These are phyloP conservation scores for Gentiana macrophylla DNA, from an alignment of 257 asterid genomes.

Conservation along the genomic window DNA sequence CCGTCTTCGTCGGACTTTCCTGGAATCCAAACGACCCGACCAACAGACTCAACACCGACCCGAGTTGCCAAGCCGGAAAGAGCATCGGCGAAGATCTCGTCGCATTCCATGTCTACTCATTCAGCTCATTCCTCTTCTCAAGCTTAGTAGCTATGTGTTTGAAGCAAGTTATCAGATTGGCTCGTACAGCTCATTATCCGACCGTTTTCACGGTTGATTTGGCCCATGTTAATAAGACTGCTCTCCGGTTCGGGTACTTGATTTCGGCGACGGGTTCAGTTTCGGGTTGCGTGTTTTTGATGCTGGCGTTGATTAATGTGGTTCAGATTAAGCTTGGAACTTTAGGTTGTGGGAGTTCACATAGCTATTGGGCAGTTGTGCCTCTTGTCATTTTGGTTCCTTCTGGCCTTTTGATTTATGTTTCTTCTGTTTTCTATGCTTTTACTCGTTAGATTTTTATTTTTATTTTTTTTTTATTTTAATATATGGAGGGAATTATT, in stretches of 20 bases:
- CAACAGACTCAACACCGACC: constrained; percentile 51
- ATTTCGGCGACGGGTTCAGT: constrained; percentile 82
- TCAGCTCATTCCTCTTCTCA: constrained; percentile 86
- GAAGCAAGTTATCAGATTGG: constrained; percentile 59
- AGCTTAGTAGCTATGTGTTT: constrained; percentile 72
- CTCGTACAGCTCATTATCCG: constrained; percentile 32
- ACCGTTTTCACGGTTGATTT: constrained; percentile 41
- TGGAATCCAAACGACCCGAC: constrained; percentile 85
- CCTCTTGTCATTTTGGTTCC: constrained; percentile 73
- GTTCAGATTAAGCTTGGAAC: constrained; percentile 86
- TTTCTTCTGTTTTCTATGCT: constrained; percentile 57
- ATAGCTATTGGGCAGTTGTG: constrained; percentile 65
- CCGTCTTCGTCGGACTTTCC: constrained; percentile 88
- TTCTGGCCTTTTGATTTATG: constrained; percentile 56
- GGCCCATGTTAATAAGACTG: constrained; percentile 46
- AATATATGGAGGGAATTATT: not conserved
- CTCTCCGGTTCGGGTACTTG: constrained; percentile 66
- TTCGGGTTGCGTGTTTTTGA: constrained; percentile 55
- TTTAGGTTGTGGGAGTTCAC: constrained; percentile 58
- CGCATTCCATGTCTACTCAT: constrained; percentile 76
- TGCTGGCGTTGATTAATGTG: constrained; percentile 73
- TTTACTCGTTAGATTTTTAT: constrained; percentile 36
- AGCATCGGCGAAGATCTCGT: constrained; percentile 54
- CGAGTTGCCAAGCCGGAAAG: constrained; percentile 41
- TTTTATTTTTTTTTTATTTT: not conserved